A percentile compares a stretch with the other conserved stretches of the same genome.
These are phyloP conservation scores for barley (Hordeum vulgare) DNA, from an alignment of 176 grass and related monocot species.

Conservation along the genomic window DNA sequence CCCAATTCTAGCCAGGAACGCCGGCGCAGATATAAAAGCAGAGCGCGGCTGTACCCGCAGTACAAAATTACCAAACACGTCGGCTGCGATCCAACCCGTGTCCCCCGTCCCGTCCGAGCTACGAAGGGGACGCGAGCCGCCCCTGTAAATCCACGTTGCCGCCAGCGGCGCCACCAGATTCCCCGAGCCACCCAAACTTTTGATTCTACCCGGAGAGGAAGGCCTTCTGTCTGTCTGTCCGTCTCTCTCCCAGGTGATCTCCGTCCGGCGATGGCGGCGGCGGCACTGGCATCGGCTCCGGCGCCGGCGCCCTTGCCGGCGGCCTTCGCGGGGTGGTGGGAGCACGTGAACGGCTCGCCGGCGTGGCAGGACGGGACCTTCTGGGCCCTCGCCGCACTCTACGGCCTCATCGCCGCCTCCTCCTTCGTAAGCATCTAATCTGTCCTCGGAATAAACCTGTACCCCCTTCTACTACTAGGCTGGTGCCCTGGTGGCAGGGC, in stretches of 20 bases:
- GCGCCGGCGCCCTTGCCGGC: not conserved
- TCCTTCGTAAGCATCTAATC: constrained; percentile 56
- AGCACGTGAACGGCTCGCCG: constrained; percentile 53
- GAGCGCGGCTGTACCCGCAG: not conserved
- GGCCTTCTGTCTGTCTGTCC: not conserved
- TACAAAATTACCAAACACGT: constrained; percentile 1
- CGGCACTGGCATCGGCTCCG: not conserved
- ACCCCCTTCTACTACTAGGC: not conserved
- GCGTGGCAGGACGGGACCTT: constrained; percentile 67
- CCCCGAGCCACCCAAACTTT: not conserved
- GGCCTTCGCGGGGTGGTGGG: constrained; percentile 55
- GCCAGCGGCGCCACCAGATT: constrained; percentile 9
- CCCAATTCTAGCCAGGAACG: not conserved
- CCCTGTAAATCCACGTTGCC: constrained; percentile 26
- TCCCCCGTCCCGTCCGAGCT: not conserved
- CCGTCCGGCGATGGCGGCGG: constrained; percentile 18
- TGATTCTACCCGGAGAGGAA: not conserved
- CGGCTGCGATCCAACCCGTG: constrained; percentile 33
- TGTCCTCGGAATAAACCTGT: not conserved
- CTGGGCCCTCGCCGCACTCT: constrained; percentile 54
- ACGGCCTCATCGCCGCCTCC: constrained; percentile 50
- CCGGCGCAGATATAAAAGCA: not conserved
- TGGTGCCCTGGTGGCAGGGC: not conserved
- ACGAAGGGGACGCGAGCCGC: constrained; percentile 21
- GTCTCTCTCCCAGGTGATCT: not conserved